A percentile compares a stretch with the other conserved stretches of the same genome.
Evolutionary conservation across 73 alveolate species (phyloP).

Genomic region (Tetrahymena elliotti): DNA sequence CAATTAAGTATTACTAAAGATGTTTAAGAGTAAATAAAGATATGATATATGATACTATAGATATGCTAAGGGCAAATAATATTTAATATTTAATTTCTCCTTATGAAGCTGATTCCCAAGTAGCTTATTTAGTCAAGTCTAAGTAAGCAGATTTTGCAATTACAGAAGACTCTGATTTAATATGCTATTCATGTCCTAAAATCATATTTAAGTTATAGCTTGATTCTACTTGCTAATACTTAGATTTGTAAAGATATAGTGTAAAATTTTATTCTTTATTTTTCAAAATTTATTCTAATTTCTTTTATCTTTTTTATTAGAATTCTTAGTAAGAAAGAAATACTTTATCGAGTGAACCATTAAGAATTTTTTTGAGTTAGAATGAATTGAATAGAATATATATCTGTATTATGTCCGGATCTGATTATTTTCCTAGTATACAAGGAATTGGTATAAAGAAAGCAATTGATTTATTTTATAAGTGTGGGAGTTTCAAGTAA

Average conservation of each 20-base stretch:
- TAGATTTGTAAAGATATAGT: slow-evolving; percentile 45
- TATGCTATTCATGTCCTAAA: slow-evolving; percentile 82
- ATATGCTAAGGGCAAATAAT: slow-evolving; percentile 67
- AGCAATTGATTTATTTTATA: slow-evolving; percentile 43
- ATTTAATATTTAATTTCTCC: slow-evolving; percentile 82
- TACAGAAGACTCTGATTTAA: slow-evolving; percentile 92
- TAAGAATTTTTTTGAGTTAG: slow-evolving; percentile 40
- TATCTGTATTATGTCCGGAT: slow-evolving; percentile 87
- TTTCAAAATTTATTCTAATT: neutral
- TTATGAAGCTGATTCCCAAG: slow-evolving; percentile 96
- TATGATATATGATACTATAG: slow-evolving; percentile 73
- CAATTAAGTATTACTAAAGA: slow-evolving; percentile 70
- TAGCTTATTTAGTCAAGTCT: slow-evolving; percentile 76
- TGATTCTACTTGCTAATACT: slow-evolving; percentile 68
- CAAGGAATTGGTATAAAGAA: slow-evolving; percentile 87
- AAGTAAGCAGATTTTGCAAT: slow-evolving; percentile 87
- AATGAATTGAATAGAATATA: slow-evolving; percentile 55
- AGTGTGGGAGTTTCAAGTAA: neutral
- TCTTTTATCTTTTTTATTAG: neutral
- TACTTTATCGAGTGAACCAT: slow-evolving; percentile 32
- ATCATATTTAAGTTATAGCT: slow-evolving; percentile 70
- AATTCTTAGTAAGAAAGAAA: slow-evolving; percentile 21
- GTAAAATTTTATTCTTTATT: neutral
- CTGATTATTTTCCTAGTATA: slow-evolving; percentile 85
- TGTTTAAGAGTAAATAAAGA: slow-evolving; percentile 64